Evolutionary conservation across 768 basidiomycete genomes (phyloP).

Genomic region (Pisolithus microcarpus): DNA sequence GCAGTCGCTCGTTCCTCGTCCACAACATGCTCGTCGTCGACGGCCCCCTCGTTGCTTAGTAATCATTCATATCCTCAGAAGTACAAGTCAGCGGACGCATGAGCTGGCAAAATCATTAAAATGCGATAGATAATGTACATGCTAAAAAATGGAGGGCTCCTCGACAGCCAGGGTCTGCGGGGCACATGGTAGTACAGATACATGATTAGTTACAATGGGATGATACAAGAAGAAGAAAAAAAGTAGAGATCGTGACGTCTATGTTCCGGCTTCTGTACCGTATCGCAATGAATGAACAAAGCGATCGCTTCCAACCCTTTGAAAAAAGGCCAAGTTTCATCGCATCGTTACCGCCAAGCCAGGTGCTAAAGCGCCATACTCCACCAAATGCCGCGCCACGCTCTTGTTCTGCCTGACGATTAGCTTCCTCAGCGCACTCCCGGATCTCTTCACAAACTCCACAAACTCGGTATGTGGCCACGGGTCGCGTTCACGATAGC

Average conservation of each 20-base stretch:
- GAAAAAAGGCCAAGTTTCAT: not conserved
- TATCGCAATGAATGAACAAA: too few relatives aligned
- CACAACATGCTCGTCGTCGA: slow-evolving; percentile 26
- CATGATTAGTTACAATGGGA: not conserved
- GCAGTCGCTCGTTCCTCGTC: slow-evolving; percentile 41
- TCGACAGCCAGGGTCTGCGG: not conserved
- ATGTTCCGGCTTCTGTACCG: not conserved
- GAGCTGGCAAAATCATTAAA: not conserved
- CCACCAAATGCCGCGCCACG: not conserved
- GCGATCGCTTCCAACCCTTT: not conserved
- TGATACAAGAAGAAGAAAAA: not conserved
- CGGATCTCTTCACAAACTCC: slow-evolving; percentile 19
- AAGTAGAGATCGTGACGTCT: not conserved
- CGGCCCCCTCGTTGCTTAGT: not conserved
- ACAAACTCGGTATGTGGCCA: slow-evolving; percentile 24
- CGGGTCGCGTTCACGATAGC: slow-evolving; percentile 20
- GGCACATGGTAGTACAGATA: not conserved
- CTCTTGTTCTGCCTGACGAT: slow-evolving; percentile 19
- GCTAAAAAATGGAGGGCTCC: not conserved
- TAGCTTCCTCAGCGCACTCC: slow-evolving; percentile 17
- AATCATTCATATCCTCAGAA: not conserved
- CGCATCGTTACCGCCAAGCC: not conserved
- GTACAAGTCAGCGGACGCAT: too few relatives aligned
- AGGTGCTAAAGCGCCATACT: not conserved
- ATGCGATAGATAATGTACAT: not conserved